Evolutionary conservation across 768 basidiomycete genomes (phyloP).

Genomic region (Pisolithus albus): DNA sequence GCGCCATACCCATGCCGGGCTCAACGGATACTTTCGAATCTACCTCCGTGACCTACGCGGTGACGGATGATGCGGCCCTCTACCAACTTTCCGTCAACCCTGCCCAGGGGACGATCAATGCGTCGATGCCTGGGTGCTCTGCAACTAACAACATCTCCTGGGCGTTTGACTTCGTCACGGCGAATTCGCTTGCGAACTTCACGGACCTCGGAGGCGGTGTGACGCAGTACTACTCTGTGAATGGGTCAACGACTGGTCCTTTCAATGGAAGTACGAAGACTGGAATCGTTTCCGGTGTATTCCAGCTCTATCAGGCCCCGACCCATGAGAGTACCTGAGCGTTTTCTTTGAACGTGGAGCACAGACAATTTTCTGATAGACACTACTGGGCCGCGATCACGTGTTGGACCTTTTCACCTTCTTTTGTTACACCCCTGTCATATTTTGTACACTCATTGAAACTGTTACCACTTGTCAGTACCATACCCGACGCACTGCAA

Average conservation of each 20-base stretch:
- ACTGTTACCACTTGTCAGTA: too few species aligned
- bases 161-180: conserved; percentile 5
- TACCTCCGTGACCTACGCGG: conserved; percentile 8
- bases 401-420: too few species aligned
- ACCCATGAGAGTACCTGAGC: background rate
- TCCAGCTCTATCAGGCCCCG: conserved; percentile 5
- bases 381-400: too few species aligned
- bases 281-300: conserved; percentile 1
- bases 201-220: conserved; percentile 10
- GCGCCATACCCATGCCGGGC: conserved; percentile 4
- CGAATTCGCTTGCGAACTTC: background rate
- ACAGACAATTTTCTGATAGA: too few species aligned
- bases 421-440: too few species aligned
- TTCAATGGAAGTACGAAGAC: background rate
- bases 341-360: too few species aligned
- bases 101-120: background rate
- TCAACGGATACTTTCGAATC: background rate
- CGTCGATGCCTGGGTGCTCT: conserved; percentile 7
- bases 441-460: too few species aligned
- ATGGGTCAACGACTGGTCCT: conserved; percentile 5
- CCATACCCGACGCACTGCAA: conserved; percentile 21
- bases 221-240: conserved; percentile 7
- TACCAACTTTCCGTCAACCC: conserved; percentile 1
- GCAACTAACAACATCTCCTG: background rate
- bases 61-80: conserved; percentile 4